Base-by-base conservation (phyloP, 2,329 filamentous ascomycete genomes). In the Cordyceps javanica region DNA sequence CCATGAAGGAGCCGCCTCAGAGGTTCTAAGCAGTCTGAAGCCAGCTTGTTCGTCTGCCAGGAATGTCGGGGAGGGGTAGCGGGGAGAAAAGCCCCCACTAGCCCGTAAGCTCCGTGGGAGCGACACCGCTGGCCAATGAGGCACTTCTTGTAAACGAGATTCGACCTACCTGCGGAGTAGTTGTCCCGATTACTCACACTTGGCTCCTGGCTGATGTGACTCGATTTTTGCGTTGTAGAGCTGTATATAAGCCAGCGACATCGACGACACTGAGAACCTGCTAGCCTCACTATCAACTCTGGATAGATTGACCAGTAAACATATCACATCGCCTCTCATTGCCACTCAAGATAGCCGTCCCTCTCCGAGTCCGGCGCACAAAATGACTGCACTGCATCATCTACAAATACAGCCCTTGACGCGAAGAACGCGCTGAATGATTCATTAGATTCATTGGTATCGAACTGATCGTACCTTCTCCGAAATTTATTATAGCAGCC, bases 341-440 rank as follows among this genome's bases (percentile, higher is more conserved):
- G 34, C 25, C 11, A 30, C 32, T 32, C 5, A n/a, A 25, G 23
- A n/a, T 13, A 21, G 34, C 32, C 19, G 21, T 45, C n/a, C 32
- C n/a, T 36, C 34, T n/a, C 30, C 30, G 10, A 48, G n/a, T 36
- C 4, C 23, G 14, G 38, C 23, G 7, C 13, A 19, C 44, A 56
- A 41, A 56, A 55, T 46, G 57, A 50, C 25, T 49, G 41, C 52
- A 41, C 38, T 7, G 44, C 36, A 42, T 36, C 44, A 30, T 28
- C 26, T 49, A 32, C 42, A 39, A 26, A 56, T 13, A 25, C 44
- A 49, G 32, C 25, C n/a, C n/a, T 49, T 16, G n/a, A 30, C 53
- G 13, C 25, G 23, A 5, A 13, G n/a, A 26, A 49, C 25, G n/a
- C 34, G 44, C 34, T 49, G 42, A 55, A 39, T 30, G 42, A 36